phyloP scores from a whole-genome alignment of 2,329 filamentous ascomycete genomes.

The Aspergillus pseudoterreus region DNA sequence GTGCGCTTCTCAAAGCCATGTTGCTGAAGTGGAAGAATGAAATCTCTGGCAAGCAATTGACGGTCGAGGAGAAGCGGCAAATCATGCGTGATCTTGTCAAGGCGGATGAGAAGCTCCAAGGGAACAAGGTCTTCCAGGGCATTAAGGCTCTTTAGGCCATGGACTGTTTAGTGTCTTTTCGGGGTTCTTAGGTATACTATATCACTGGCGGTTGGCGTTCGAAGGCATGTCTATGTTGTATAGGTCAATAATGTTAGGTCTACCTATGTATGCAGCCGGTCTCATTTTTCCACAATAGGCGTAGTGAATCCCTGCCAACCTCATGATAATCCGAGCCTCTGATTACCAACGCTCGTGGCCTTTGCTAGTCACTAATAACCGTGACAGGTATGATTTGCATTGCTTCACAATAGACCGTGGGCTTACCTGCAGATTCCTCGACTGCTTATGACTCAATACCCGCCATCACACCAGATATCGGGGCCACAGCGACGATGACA shows the following conservation, averaged over 20 bases:
- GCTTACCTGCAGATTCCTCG: not conserved
- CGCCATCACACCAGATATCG: not conserved
- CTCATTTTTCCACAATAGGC: not conserved
- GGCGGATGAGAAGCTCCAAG: constrained; percentile 62
- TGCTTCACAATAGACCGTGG: too few relatives aligned
- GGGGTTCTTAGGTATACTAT: not conserved
- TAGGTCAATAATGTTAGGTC: not conserved
- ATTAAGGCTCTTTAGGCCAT: constrained; percentile 41
- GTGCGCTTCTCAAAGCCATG: constrained; percentile 76
- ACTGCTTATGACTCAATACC: not conserved
- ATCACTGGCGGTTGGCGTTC: not conserved
- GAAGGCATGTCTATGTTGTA: not conserved
- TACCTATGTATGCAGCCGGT: not conserved
- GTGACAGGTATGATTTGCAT: too few relatives aligned
- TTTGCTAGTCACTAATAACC: too few relatives aligned
- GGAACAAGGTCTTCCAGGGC: constrained; percentile 52
- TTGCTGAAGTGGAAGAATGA: constrained; percentile 79
- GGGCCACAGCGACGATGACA: not conserved
- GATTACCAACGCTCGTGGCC: too few relatives aligned
- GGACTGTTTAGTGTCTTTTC: not conserved
- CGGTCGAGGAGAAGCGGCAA: constrained; percentile 70
- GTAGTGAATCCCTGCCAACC: not conserved
- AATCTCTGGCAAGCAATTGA: constrained; percentile 56
- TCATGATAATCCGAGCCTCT: too few relatives aligned
- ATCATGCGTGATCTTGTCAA: constrained; percentile 76